Evolutionary conservation across 2,329 filamentous ascomycete genomes (phyloP).

Genomic region (Ciborinia camelliae): DNA sequence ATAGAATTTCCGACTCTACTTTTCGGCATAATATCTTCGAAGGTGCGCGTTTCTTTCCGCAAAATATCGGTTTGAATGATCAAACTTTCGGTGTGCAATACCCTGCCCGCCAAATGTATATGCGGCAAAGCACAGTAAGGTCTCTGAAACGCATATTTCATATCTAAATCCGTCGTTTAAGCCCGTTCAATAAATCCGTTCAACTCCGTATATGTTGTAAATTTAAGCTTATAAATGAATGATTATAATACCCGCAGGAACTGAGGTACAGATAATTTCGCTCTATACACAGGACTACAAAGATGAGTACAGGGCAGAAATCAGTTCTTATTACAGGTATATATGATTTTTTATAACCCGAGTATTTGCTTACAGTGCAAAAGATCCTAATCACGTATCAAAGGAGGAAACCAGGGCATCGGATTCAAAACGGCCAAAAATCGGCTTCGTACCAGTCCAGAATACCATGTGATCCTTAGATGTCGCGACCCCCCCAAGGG

Average conservation of each 20-base stretch:
- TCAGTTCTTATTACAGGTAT: neutral
- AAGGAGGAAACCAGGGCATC: slow-evolving; percentile 43
- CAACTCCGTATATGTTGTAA: neutral
- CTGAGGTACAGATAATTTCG: neutral
- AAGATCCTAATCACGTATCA: neutral
- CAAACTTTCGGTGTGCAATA: no score
- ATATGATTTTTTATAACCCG: neutral
- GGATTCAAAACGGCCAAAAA: slow-evolving; percentile 41
- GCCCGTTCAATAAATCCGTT: neutral
- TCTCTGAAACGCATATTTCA: no score
- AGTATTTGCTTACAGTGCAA: neutral
- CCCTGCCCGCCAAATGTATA: no score
- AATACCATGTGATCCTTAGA: slow-evolving; percentile 25
- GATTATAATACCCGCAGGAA: neutral
- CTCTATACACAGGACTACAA: neutral
- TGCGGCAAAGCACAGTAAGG: no score
- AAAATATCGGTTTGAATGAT: no score
- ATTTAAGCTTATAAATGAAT: neutral
- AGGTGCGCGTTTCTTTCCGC: no score
- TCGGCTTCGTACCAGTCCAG: slow-evolving; percentile 20
- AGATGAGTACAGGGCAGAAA: neutral
- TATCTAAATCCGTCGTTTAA: neutral
- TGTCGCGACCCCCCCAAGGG: slow-evolving; percentile 21
- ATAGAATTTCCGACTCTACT: no score
- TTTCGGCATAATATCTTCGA: no score